Conservation (phyloP, 495 filamentous ascomycete species). For the Penicillium cinerascens region DNA sequence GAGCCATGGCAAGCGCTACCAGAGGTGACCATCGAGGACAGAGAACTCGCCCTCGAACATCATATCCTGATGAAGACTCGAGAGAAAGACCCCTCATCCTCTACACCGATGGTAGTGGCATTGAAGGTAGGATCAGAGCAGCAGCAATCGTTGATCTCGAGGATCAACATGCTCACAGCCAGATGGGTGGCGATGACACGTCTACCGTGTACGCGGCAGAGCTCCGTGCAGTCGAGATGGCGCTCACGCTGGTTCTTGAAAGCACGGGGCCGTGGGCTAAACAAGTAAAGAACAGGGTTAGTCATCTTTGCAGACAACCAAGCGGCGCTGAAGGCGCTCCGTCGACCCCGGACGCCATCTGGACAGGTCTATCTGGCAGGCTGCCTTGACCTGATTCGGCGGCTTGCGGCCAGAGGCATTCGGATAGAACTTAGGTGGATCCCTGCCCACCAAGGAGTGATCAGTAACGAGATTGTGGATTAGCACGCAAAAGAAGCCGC, state of each 20-base stretch:
- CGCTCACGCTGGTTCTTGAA: background rate
- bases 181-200: conserved; percentile 3
- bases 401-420: background rate
- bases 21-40: conserved; percentile 9
- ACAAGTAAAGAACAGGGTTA: background rate
- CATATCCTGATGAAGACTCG: background rate
- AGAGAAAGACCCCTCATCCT: background rate
- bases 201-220: conserved; percentile 7
- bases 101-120: conserved; percentile 14
- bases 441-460: conserved; percentile 1
- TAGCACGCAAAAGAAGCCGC: no score
- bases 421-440: background rate
- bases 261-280: background rate
- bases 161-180: background rate
- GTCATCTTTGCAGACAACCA: conserved; percentile 5
- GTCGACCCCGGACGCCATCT: conserved; percentile 1
- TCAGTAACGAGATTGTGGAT: conserved; percentile 2
- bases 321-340: no score
- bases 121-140: conserved; percentile 4
- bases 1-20: conserved; percentile 13
- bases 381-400: no score
- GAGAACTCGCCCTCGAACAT: conserved; percentile 3
- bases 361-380: background rate
- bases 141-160: background rate
- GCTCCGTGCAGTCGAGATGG: background rate